A percentile compares a stretch with the other conserved stretches of the same genome.
Conservation (phyloP, 495 filamentous ascomycete genomes). For the Trichoderma asperelloides region DNA sequence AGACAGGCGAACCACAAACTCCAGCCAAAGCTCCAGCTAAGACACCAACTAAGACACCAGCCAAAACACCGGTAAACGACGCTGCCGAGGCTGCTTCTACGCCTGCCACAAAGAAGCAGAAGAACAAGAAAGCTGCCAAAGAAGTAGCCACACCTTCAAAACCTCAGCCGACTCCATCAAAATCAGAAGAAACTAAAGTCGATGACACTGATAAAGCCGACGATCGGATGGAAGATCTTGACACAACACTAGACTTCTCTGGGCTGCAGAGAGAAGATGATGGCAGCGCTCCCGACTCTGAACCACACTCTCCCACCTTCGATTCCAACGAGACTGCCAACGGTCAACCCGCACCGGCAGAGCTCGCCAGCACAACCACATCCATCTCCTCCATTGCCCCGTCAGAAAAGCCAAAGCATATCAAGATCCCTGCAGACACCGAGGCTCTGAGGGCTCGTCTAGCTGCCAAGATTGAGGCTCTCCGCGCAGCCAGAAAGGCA, state of each 20-base stretch:
- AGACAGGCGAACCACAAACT: background rate
- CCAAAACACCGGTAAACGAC: background rate
- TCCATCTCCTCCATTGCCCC: slow-evolving; percentile 63
- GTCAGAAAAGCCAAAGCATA: slow-evolving; percentile 43
- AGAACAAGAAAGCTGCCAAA: slow-evolving; percentile 25
- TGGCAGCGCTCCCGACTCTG: slow-evolving; percentile 40
- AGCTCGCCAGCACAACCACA: slow-evolving; percentile 53
- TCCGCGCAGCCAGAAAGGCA: slow-evolving; percentile 74
- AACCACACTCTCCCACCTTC: slow-evolving; percentile 54
- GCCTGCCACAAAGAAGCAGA: slow-evolving; percentile 20
- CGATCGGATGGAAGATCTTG: background rate
- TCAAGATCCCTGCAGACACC: slow-evolving; percentile 51
- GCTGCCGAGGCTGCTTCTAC: background rate
- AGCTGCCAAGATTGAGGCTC: slow-evolving; percentile 66
- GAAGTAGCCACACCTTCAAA: background rate
- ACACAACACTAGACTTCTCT: slow-evolving; percentile 34
- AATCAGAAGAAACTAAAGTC: background rate
- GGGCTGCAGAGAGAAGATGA: slow-evolving; percentile 35
- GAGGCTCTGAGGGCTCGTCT: slow-evolving; percentile 66
- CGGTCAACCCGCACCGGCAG: slow-evolving; percentile 22
- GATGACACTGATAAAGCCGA: slow-evolving; percentile 13
- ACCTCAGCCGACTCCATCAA: slow-evolving; percentile 12
- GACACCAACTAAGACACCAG: background rate
- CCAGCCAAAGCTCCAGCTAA: background rate
- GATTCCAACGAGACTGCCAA: slow-evolving; percentile 41